These are phyloP conservation scores for Knoxdaviesia proteae DNA, from an alignment of 2,329 filamentous ascomycete genomes.

Conservation along the genomic window DNA sequence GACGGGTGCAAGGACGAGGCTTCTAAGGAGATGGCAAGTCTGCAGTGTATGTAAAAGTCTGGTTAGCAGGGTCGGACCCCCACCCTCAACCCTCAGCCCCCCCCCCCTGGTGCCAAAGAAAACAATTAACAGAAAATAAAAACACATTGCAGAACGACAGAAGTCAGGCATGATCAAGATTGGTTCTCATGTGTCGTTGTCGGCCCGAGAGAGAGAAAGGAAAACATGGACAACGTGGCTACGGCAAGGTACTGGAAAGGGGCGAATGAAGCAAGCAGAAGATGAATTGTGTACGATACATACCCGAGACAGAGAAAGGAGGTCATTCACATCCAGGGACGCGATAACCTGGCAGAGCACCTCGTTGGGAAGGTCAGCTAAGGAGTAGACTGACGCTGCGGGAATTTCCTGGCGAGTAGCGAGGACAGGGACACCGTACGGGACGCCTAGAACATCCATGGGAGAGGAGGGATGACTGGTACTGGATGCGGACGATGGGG, in stretches of 20 bases:
- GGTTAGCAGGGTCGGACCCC: not conserved
- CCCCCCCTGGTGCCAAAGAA: not conserved
- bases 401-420: too few relatives aligned
- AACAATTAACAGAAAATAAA: not conserved
- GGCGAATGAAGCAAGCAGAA: not conserved
- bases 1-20: conserved; percentile 41
- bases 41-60: conserved; percentile 11
- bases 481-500: too few relatives aligned
- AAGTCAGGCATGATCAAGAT: not conserved
- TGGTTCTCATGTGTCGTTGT: too few relatives aligned
- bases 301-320: conserved; percentile 35
- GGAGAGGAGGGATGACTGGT: too few relatives aligned
- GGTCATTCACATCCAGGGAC: conserved; percentile 34
- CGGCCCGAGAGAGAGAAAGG: too few relatives aligned
- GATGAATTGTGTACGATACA: conserved; percentile 9
- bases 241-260: too few relatives aligned
- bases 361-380: conserved; percentile 31
- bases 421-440: too few relatives aligned
- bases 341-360: conserved; percentile 32
- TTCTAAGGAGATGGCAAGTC: conserved; percentile 41
- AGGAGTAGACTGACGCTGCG: conserved; percentile 3
- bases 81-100: not conserved
- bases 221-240: too few relatives aligned
- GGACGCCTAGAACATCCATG: too few relatives aligned
- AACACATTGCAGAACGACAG: not conserved